Conservation (phyloP, 177 flowering plant genomes). For the Telopea speciosissima region DNA sequence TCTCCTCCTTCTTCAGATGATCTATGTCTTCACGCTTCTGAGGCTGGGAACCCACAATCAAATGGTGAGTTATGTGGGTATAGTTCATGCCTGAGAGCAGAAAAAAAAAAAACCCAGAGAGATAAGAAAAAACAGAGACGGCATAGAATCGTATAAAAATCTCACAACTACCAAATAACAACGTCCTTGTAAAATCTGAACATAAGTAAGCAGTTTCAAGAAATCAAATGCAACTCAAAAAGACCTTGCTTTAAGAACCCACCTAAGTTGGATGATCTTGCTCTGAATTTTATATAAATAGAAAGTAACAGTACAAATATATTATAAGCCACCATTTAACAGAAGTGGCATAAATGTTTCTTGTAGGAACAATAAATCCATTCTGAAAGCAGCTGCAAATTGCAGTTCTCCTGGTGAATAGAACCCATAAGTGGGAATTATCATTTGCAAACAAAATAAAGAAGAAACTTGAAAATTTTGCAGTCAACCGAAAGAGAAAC, state of each 20-base stretch:
- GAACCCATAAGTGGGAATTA: neutral
- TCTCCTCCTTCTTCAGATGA: constrained; percentile 62
- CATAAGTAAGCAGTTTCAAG: neutral
- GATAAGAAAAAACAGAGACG: constrained; percentile 2
- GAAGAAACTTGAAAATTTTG: neutral
- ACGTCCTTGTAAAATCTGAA: neutral
- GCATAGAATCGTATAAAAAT: neutral
- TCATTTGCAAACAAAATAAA: neutral
- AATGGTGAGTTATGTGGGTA: constrained; percentile 53
- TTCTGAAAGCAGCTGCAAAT: neutral
- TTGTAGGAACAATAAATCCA: neutral
- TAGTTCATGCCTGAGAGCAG: constrained; percentile 83
- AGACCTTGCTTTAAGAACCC: neutral
- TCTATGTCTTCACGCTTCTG: constrained; percentile 88
- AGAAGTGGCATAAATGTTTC: neutral
- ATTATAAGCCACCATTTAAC: neutral
- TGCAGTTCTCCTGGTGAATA: neutral
- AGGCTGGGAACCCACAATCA: constrained; percentile 95
- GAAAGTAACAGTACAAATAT: neutral
- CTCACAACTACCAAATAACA: neutral
- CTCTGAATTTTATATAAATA: neutral
- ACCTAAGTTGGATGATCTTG: neutral
- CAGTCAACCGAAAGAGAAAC: neutral
- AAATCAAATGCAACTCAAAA: neutral
- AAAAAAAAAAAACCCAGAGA: neutral